phyloP scores from a whole-genome alignment of 495 filamentous ascomycete species.

The Tuber indicum region DNA sequence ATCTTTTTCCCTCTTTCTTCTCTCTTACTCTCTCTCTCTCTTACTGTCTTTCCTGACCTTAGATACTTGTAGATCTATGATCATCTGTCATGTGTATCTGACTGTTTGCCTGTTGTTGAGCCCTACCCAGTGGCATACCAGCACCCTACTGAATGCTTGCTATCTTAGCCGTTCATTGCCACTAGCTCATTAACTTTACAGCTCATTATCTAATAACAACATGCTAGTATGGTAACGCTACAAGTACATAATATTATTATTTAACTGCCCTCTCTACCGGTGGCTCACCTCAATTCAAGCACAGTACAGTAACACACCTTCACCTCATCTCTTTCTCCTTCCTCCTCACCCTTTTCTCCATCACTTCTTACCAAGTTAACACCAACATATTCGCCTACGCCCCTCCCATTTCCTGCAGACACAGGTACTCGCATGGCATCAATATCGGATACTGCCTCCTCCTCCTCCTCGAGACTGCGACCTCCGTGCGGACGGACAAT shows the following conservation, averaged over 20 bases:
- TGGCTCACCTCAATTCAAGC: not conserved
- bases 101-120: not conserved
- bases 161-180: not conserved
- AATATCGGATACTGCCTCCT: not conserved
- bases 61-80: not conserved
- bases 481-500: conserved; percentile 3
- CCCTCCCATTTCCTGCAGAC: conserved; percentile 1
- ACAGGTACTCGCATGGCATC: not conserved
- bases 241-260: not conserved
- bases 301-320: not conserved
- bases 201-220: not conserved
- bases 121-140: not conserved
- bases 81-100: not conserved
- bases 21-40: not conserved
- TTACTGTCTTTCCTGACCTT: not conserved
- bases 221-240: not conserved
- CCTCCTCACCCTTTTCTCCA: not conserved
- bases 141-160: not conserved
- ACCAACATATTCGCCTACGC: not conserved
- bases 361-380: not conserved
- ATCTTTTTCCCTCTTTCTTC: not conserved
- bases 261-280: not conserved
- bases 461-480: not conserved
- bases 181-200: not conserved
- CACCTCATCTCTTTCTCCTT: not conserved